Percentiles rank a stretch among this genome's conserved stretches.
Conservation (phyloP, 495 filamentous ascomycete species). For the Aspergillus homomorphus region DNA sequence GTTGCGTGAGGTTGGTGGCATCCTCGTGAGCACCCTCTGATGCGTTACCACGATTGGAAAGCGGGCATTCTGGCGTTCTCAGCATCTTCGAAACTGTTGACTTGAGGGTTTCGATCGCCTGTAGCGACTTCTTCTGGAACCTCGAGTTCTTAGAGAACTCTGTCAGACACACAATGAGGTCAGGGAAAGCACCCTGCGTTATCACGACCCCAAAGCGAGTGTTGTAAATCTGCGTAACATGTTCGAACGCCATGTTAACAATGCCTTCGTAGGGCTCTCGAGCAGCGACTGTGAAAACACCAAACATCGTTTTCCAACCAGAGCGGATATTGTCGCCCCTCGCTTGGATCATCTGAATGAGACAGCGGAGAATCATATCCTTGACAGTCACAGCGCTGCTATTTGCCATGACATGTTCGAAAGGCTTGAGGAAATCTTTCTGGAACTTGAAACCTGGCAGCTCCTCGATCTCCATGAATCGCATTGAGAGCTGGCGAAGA, state of each 20-base stretch:
- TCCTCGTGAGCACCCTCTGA: conserved; percentile 42
- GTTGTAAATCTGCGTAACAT: conserved; percentile 96
- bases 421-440: conserved; percentile 97
- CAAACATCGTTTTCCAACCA: conserved; percentile 99
- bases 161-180: conserved; percentile 92
- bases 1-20: conserved; percentile 47
- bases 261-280: conserved; percentile 91
- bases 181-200: conserved; percentile 92
- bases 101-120: conserved; percentile 93
- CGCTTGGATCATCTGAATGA: conserved; percentile 99
- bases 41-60: conserved; percentile 57
- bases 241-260: conserved; percentile 93
- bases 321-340: conserved; percentile 93
- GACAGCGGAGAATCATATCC: conserved; percentile 94
- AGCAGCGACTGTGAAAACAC: conserved; percentile 94
- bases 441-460: conserved; percentile 99
- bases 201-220: conserved; percentile 95
- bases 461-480: conserved; percentile 98
- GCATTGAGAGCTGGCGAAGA: conserved; percentile 91
- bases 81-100: conserved; percentile 91
- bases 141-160: conserved; percentile 97
- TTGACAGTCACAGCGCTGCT: conserved; percentile 87
- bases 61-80: conserved; percentile 89
- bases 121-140: conserved; percentile 96
- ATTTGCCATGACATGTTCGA: conserved; percentile 95